Base-by-base conservation (phyloP, 768 basidiomycete genomes). In the Grammothele lineata region DNA sequence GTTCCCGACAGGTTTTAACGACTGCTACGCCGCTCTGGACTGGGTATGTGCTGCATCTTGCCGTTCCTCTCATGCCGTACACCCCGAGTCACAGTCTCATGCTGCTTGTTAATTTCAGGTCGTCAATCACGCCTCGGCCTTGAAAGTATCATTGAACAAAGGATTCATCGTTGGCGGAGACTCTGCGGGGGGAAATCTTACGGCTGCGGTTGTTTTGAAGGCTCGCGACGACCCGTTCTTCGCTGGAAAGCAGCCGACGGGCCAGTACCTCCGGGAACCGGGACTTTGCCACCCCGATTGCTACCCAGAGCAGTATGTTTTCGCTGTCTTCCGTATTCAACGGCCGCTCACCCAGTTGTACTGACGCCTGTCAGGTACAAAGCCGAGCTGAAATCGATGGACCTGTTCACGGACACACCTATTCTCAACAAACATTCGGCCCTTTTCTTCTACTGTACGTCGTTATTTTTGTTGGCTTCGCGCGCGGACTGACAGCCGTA, bases 101-200 rank as follows among this genome's bases (percentile, higher is more conserved):
- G 19, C 15, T 15, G 21, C 21, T 18, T 1, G 17, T 7, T 22
- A 11, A 11, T 5, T 37, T 23, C 24, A 57, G 55, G 35, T 48
- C 23, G 47, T 47, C 8, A 34, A 34, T 2, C 48, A 57, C 37
- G 24, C 48, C 12, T 30, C 17, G 1, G 15, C 21, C 1, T 41
- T 64, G 12, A 36, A 23, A 3, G 57, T 42, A 1, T 50, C 47
- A 33, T 41, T 56, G 25, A 24, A 33, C 5, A 61, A 60, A 25
- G 64, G 58, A 5, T 56, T 62, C 30, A 45, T 65, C 18, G 33
- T 65, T 26, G 59, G 47, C 0, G 66, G 62, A 7, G 38, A 41
- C 14, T 65, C 61, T 0, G 51, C 58, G 0, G 63, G 65, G 1
- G 63, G 40, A 1, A 55, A 59, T 6, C 30, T 59, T 18, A 50